Percentiles rank a stretch among this genome's conserved stretches.
These are phyloP conservation scores for Coleophoma cylindrospora DNA, from an alignment of 2,329 filamentous ascomycete species.

Conservation along the genomic window DNA sequence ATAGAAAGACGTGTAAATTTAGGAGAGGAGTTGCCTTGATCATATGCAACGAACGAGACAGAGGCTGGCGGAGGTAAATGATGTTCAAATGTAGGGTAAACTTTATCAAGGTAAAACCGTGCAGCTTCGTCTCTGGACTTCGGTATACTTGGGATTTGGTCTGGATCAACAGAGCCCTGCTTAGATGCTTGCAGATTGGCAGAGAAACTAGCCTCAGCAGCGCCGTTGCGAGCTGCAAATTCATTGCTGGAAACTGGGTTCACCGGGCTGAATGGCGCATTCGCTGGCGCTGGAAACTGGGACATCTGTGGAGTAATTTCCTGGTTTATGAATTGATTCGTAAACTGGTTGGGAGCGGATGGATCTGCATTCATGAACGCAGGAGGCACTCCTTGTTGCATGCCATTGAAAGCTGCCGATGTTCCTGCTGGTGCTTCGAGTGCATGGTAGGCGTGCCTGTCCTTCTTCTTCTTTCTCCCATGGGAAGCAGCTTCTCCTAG, in stretches of 20 bases:
- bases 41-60: constrained; percentile 85
- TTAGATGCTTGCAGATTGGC: constrained; percentile 54
- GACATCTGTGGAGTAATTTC: constrained; percentile 38
- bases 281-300: constrained; percentile 59
- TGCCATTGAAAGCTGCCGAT: constrained; percentile 65
- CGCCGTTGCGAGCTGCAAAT: constrained; percentile 39
- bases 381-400: constrained; percentile 52
- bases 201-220: constrained; percentile 26
- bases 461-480: constrained; percentile 78
- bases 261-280: constrained; percentile 43
- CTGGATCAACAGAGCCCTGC: constrained; percentile 76
- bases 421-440: constrained; percentile 68
- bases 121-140: constrained; percentile 77
- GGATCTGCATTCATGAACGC: constrained; percentile 55
- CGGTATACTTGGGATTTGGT: constrained; percentile 90
- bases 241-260: constrained; percentile 36
- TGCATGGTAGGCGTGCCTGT: constrained; percentile 86
- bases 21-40: constrained; percentile 94
- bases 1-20: constrained; percentile 88
- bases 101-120: constrained; percentile 77
- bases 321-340: constrained; percentile 40
- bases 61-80: constrained; percentile 86
- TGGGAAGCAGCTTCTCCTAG: constrained; percentile 48
- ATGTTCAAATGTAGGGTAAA: constrained; percentile 94
- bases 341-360: constrained; percentile 30